A percentile compares a stretch with the other conserved stretches of the same genome.
Conservation (phyloP, 805 yeast species). For the Hanseniaspora taiwanica region DNA sequence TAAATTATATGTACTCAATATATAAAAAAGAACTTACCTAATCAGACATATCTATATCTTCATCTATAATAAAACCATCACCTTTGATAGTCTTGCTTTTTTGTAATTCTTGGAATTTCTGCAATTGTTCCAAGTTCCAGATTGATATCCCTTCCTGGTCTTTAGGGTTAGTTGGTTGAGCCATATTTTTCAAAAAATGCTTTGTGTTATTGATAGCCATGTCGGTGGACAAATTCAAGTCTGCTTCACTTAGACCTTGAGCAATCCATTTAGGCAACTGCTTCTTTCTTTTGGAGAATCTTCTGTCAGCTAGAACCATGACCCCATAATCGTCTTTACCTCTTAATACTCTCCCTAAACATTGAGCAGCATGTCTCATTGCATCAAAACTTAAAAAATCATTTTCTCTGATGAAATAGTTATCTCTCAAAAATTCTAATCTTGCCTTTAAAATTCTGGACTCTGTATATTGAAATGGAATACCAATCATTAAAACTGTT, state of each 20-base stretch:
- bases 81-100: conserved; percentile 11
- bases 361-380: conserved; percentile 99
- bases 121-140: conserved; percentile 68
- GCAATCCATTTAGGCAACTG: conserved; percentile 97
- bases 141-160: conserved; percentile 93
- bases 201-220: conserved; percentile 95
- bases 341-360: conserved; percentile 90
- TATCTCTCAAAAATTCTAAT: conserved; percentile 83
- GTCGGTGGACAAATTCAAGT: conserved; percentile 83
- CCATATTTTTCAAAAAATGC: conserved; percentile 81
- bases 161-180: conserved; percentile 81
- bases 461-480: conserved; percentile 97
- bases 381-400: conserved; percentile 97
- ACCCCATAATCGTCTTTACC: conserved; percentile 98
- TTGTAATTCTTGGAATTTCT: conserved; percentile 44
- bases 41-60: conserved; percentile 10
- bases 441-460: conserved; percentile 92
- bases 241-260: conserved; percentile 85
- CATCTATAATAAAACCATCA: conserved; percentile 2
- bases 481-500: conserved; percentile 96
- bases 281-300: conserved; percentile 73
- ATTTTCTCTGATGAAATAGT: conserved; percentile 82
- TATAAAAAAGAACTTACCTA: neutral
- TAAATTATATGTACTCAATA: neutral
- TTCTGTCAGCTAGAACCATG: conserved; percentile 92